Base-by-base conservation (phyloP, 1,284 basidiomycete species). In the Athelia sp. region DNA sequence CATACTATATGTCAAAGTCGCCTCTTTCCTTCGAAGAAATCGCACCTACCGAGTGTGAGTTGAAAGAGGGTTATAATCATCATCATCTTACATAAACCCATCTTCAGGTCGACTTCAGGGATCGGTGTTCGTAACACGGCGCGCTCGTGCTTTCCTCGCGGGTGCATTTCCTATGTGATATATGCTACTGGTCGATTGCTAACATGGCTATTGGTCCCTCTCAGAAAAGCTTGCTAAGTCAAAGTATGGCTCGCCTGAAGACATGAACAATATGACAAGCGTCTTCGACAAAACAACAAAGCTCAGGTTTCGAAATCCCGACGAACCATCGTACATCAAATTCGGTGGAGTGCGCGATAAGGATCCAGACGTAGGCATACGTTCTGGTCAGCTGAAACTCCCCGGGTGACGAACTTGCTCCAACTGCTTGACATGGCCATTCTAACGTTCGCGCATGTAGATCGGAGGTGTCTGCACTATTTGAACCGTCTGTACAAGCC, bases 201-300 rank as follows among this genome's bases (percentile, higher is more conserved):
- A 43, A 43, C 8, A 40, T 6, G 19, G 6, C 9, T n/a, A 21
- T n/a, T 9, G 15, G n/a, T 8, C 6, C 19, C 19, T 48, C 4
- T 40, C 46, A 76, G 73, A 50, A 15, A 66, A 58, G 45, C 61
- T 76, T 1, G 26, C 36, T 1, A 54, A 56, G 15, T 73, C 73
- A 2, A 58, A 58, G 21, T 75, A 63, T 36, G 60, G 64, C 19
- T 17, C 36, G 1, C 62, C 62, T 11, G 54, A 69, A 22, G 19
- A 40, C 19, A 47, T 75, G 17, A 50, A 57, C 29, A 54, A 65
- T 18, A 75, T 75, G 62, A 58, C 67, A 4, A 52, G 56, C 8
- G 52, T 57, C 32, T 76, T 76, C 47, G 72, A 75, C 49, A 66
- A 64, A 46, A 62, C 62, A 3, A 68, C 74, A 1, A 76, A 74